Evolutionary conservation across 192 early-diverging fungal genomes (phyloP).

Genomic region (Geosiphon pyriformis): DNA sequence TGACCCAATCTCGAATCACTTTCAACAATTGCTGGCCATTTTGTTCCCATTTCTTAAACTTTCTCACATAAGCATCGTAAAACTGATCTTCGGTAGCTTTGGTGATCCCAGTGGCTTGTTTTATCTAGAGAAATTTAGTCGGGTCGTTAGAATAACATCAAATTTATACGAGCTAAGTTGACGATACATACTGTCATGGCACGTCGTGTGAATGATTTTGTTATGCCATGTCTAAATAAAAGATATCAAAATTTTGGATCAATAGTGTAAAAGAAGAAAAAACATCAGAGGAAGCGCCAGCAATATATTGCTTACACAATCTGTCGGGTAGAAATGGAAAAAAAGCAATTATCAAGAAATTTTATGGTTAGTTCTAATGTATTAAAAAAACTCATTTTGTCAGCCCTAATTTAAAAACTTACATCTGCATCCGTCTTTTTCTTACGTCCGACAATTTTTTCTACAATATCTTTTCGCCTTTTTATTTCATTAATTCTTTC

Average conservation of each 20-base stretch:
- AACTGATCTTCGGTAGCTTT: constrained; percentile 50
- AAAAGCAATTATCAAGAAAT: background rate
- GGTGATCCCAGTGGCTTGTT: constrained; percentile 58
- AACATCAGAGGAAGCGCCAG: background rate
- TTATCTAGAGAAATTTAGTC: constrained; percentile 30
- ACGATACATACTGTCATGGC: constrained; percentile 34
- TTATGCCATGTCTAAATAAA: constrained; percentile 64
- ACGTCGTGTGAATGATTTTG: constrained; percentile 59
- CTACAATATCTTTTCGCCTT: constrained; percentile 79
- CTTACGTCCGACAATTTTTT: constrained; percentile 74
- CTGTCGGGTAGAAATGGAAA: background rate
- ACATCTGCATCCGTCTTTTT: constrained; percentile 64
- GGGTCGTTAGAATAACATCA: background rate
- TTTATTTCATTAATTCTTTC: constrained; percentile 84
- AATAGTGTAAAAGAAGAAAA: background rate
- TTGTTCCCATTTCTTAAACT: constrained; percentile 50
- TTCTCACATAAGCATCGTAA: constrained; percentile 54
- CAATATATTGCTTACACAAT: constrained; percentile 9
- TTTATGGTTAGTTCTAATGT: background rate
- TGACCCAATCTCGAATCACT: constrained; percentile 43
- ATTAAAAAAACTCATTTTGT: background rate
- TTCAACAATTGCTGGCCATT: constrained; percentile 43
- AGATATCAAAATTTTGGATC: background rate
- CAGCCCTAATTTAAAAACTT: constrained; percentile 25
- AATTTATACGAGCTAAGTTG: too few relatives aligned